These are phyloP conservation scores for Yamadazyma scolyti DNA, from an alignment of 805 yeast species.

Conservation along the genomic window DNA sequence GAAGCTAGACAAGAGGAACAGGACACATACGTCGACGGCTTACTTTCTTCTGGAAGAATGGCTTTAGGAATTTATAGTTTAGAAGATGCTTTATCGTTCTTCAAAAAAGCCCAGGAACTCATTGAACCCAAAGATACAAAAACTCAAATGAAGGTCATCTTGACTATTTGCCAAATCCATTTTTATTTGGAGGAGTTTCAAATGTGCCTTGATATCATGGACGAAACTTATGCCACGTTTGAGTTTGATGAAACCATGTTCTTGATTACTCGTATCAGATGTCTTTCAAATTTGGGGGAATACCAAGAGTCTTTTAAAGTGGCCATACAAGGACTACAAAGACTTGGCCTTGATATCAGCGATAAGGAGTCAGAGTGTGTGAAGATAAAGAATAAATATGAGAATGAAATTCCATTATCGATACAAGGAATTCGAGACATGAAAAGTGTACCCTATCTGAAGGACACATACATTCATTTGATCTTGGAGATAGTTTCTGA, in stretches of 20 bases:
- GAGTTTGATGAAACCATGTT: constrained; percentile 33
- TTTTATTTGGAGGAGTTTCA: constrained; percentile 25
- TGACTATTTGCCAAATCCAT: constrained; percentile 31
- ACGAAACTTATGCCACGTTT: constrained; percentile 23
- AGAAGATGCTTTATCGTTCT: constrained; percentile 36
- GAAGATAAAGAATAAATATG: constrained; percentile 16
- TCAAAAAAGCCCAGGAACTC: constrained; percentile 30
- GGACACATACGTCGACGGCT: constrained; percentile 32
- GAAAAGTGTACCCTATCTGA: constrained; percentile 14
- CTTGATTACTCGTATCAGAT: constrained; percentile 33
- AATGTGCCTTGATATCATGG: constrained; percentile 33
- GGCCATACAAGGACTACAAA: constrained; percentile 31
- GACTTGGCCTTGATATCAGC: constrained; percentile 31
- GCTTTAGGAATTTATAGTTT: constrained; percentile 44
- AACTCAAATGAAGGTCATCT: constrained; percentile 18
- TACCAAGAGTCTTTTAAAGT: constrained; percentile 28
- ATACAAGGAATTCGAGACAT: constrained; percentile 34
- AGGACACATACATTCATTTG: constrained; percentile 23
- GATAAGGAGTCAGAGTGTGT: constrained; percentile 21
- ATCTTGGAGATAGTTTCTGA: constrained; percentile 40
- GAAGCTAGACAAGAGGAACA: constrained; percentile 31
- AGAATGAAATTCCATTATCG: constrained; percentile 34
- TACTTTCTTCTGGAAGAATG: constrained; percentile 41
- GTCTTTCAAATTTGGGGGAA: constrained; percentile 26
- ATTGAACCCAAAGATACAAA: constrained; percentile 16